Base-by-base conservation (phyloP, 2,329 filamentous ascomycete species). In the Neospermospora avenae region DNA sequence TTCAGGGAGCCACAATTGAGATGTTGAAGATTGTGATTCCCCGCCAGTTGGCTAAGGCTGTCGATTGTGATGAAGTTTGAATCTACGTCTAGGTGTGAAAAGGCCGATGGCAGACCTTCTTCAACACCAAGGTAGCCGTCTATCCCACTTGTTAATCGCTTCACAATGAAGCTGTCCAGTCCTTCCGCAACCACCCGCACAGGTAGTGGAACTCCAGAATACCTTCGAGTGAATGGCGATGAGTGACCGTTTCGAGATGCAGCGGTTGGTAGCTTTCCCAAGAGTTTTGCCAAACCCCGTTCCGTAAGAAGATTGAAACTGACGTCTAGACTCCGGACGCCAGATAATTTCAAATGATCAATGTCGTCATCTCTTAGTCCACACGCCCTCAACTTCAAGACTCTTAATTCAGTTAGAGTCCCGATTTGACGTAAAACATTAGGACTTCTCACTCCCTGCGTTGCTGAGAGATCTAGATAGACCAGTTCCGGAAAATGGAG, bases 231-330 rank as follows among this genome's bases (percentile, higher is more conserved):
- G 13, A 54, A 57, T n/a, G 46, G 28, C 20, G 46, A 58, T 42
- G 39, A 31, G 16, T 56, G 58, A 4, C 41, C 35, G 2, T 37
- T 58, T 7, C 39, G 31, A 14, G 54, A 13, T 35, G 54, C 22
- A 4, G 53, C n/a, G 13, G 51, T 51, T 3, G 63, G 63, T 14
- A 67, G 55, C n/a, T 57, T 46, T 4, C 44, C 54, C n/a, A 63
- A 55, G 3, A 67, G 59, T 42, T 62, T 65, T 8, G 55, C 54
- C 2, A 65, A 39, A 1, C 65, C 63, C 37, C 53, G 51, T 35
- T 65, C 58, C 5, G 65, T 65, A 42, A 67, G 58, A 35, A 64
- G 58, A 22, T 67, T 67, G 13, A 61, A 49, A 39, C 61, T 64
- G 13, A 67, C 48, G 57, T 67, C 65, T 34, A 67, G 28, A 53